Evolutionary conservation across 2,329 filamentous ascomycete species (phyloP).

Genomic region (Stemphylium lycopersici): DNA sequence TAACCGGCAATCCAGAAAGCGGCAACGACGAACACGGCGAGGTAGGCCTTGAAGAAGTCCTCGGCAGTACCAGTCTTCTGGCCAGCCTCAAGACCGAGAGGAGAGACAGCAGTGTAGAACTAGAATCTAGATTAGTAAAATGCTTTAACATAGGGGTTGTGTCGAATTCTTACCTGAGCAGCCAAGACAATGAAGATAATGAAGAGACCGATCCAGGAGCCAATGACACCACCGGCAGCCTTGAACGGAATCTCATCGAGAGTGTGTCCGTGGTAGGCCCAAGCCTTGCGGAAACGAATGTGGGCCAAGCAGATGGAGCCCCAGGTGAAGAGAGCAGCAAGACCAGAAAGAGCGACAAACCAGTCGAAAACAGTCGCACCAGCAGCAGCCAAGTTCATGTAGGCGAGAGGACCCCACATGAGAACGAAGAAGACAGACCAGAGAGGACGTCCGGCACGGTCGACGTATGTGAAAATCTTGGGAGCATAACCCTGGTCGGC

Average conservation of each 20-base stretch:
- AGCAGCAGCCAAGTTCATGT: slow-evolving; percentile 59
- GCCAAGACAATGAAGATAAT: slow-evolving; percentile 49
- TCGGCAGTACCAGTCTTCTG: slow-evolving; percentile 42
- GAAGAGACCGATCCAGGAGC: slow-evolving; percentile 49
- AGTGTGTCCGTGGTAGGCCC: slow-evolving; percentile 47
- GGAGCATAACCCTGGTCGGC: slow-evolving; percentile 70
- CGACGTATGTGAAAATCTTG: slow-evolving; percentile 77
- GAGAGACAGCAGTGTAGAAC: slow-evolving; percentile 51
- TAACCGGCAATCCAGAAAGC: slow-evolving; percentile 58
- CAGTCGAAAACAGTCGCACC: slow-evolving; percentile 71
- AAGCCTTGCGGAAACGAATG: slow-evolving; percentile 78
- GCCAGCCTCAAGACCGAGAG: slow-evolving; percentile 20
- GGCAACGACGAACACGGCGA: slow-evolving; percentile 55
- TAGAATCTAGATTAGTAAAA: slow-evolving; percentile 21
- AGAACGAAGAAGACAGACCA: slow-evolving; percentile 73
- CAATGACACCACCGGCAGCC: slow-evolving; percentile 49
- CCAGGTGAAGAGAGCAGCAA: slow-evolving; percentile 81
- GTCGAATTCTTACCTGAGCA: slow-evolving; percentile 43
- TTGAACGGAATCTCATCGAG: slow-evolving; percentile 55
- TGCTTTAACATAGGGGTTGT: neutral
- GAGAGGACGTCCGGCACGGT: slow-evolving; percentile 79
- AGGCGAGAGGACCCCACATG: slow-evolving; percentile 74
- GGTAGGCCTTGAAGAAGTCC: slow-evolving; percentile 56
- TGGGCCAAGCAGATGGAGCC: slow-evolving; percentile 86
- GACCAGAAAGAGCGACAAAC: slow-evolving; percentile 76